phyloP scores from a whole-genome alignment of 1,284 basidiomycete genomes.

The Schizophyllum amplum region DNA sequence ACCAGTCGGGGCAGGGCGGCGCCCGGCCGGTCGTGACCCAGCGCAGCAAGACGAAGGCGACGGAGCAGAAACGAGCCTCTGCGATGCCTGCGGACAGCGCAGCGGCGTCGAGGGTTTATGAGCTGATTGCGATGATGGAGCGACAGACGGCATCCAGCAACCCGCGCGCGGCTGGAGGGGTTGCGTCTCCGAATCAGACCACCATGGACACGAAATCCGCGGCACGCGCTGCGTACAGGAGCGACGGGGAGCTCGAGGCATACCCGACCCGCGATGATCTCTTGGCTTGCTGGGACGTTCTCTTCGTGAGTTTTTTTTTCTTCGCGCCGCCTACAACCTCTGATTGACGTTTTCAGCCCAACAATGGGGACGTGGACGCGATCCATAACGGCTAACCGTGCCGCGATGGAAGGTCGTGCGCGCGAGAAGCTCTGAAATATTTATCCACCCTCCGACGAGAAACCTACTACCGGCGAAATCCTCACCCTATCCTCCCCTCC shows the following conservation, averaged over 20 bases:
- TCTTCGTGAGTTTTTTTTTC: neutral
- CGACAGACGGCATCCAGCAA: neutral
- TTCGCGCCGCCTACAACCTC: too few species aligned
- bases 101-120: neutral
- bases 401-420: too few species aligned
- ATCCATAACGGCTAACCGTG: too few species aligned
- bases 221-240: neutral
- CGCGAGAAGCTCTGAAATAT: too few species aligned
- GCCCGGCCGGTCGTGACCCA: neutral
- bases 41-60: neutral
- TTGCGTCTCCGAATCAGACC: neutral
- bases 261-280: neutral
- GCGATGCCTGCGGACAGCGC: neutral
- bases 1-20: neutral
- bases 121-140: neutral
- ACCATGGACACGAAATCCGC: too few species aligned
- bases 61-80: neutral
- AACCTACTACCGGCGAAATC: too few species aligned
- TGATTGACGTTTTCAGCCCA: too few species aligned
- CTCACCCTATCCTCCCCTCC: too few species aligned
- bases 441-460: too few species aligned
- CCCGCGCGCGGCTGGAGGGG: neutral
- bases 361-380: too few species aligned
- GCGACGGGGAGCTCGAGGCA: neutral
- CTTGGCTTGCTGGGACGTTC: neutral